Evolutionary conservation across 2,329 filamentous ascomycete species (phyloP), one percentile per base, ranked within the genome.

Genomic region (Helotiales sp.): DNA sequence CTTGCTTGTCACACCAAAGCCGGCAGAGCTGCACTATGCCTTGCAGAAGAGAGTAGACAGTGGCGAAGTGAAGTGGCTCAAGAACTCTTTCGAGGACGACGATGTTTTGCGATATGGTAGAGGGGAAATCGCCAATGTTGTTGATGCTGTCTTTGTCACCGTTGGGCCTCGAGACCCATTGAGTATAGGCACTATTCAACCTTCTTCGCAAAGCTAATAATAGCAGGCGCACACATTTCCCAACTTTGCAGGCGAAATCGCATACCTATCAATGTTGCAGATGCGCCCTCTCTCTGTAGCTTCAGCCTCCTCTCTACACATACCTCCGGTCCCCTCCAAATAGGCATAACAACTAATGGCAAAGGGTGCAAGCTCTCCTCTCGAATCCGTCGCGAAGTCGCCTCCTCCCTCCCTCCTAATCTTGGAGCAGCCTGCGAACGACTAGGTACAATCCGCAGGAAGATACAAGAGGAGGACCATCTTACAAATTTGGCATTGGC

Each of bases 261-360:
- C 44, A 95, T 99, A 66, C 93, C 93, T 30, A 81, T 99, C 70
- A 99, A 99, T 74, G 91, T 98, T 25, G 85, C 91, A 59, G 95
- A 99, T 75, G 84, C 90, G 0, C 90, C 93, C 0, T 81, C 85
- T 31, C 86, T 98, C 15, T 97, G 92, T 77, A 90, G 91, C 25
- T 96, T 99, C 73, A 89, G 89, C 5, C 81, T 99, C 52, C 85
- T 98, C 46, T 95, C 92, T 24, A 96, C 91, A 7, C 87, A 98
- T 73, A 86, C 84, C 54, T 93, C 97, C 69, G 95, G 95, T 0
- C 93, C 95, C 9, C 80, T 99, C 38, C 95, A 98, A 71, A 88
- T 99, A 60, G 95, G 95, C 61, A 89, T 99, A 57, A 98, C 95
- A 2, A 98, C 95, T 0, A 97, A 96, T 58, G 93, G 95, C 19